These are phyloP conservation scores for Galerina marginata DNA, from an alignment of 768 basidiomycete genomes.

Conservation along the genomic window DNA sequence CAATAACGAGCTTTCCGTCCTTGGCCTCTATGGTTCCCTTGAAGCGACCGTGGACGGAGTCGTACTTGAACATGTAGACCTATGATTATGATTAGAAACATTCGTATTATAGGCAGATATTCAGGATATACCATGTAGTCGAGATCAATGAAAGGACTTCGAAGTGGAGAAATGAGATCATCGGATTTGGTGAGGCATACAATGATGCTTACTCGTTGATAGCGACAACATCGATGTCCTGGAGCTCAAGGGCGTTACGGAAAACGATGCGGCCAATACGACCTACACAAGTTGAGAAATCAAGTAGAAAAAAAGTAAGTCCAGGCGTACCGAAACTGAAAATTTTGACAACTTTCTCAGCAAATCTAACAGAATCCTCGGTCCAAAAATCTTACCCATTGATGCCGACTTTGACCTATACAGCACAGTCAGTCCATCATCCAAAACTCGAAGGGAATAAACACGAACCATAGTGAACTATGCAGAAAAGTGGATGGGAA, in stretches of 20 bases:
- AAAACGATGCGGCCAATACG: constrained; percentile 99
- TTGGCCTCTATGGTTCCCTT: constrained; percentile 81
- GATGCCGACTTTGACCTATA: constrained; percentile 88
- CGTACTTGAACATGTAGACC: constrained; percentile 99
- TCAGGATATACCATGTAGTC: constrained; percentile 83
- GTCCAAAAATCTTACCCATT: constrained; percentile 70
- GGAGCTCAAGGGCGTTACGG: constrained; percentile 85
- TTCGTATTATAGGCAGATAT: background rate
- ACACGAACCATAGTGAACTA: constrained; percentile 29
- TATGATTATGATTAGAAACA: constrained; percentile 30
- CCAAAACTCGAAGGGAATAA: background rate
- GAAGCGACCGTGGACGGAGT: constrained; percentile 93
- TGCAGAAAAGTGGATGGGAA: constrained; percentile 9
- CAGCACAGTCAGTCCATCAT: background rate
- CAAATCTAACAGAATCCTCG: background rate
- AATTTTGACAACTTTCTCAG: constrained; percentile 16
- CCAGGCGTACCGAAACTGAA: constrained; percentile 73
- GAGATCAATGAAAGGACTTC: constrained; percentile 95
- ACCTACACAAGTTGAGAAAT: constrained; percentile 51
- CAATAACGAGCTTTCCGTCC: constrained; percentile 89
- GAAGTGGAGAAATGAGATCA: background rate
- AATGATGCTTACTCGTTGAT: constrained; percentile 83
- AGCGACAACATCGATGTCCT: constrained; percentile 85
- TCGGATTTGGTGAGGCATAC: background rate
- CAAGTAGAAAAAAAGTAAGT: background rate